A percentile compares a stretch with the other conserved stretches of the same genome.
These are phyloP conservation scores for Lasiodiplodia gonubiensis DNA, from an alignment of 2,329 filamentous ascomycete genomes.

Conservation along the genomic window DNA sequence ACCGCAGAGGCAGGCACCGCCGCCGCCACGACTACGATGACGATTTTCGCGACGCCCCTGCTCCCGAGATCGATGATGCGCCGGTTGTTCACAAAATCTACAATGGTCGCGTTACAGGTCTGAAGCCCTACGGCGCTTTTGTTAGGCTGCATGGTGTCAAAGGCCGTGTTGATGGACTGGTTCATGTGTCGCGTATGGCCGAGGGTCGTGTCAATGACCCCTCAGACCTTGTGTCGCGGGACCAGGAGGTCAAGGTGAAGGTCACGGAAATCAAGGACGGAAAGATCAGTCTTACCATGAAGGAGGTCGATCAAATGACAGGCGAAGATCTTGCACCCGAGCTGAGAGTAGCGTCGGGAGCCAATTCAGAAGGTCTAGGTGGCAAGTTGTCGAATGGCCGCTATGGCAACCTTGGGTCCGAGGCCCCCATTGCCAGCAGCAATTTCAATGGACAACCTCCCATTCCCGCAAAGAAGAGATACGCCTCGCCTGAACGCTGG, in stretches of 20 bases:
- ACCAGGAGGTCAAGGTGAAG: constrained; percentile 90
- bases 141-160: constrained; percentile 87
- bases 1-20: constrained; percentile 47
- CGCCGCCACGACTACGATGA: constrained; percentile 52
- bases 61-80: constrained; percentile 77
- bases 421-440: constrained; percentile 68
- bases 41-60: constrained; percentile 70
- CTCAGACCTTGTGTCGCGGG: constrained; percentile 79
- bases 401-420: constrained; percentile 58
- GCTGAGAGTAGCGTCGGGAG: constrained; percentile 80
- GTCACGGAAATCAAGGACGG: constrained; percentile 83
- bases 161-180: constrained; percentile 89
- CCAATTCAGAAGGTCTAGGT: constrained; percentile 84
- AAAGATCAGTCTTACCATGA: constrained; percentile 91
- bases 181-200: constrained; percentile 89
- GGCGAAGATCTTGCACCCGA: constrained; percentile 84
- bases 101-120: constrained; percentile 83
- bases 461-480: constrained; percentile 83
- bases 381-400: constrained; percentile 57
- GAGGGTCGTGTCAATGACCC: constrained; percentile 91
- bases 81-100: constrained; percentile 88
- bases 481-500: constrained; percentile 97
- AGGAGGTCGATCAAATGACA: constrained; percentile 90
- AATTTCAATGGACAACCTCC: constrained; percentile 56
- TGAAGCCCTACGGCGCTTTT: constrained; percentile 96